These are phyloP conservation scores for Eucalyptus sp. DNA, from an alignment of 345 rosid genomes.

Conservation along the genomic window DNA sequence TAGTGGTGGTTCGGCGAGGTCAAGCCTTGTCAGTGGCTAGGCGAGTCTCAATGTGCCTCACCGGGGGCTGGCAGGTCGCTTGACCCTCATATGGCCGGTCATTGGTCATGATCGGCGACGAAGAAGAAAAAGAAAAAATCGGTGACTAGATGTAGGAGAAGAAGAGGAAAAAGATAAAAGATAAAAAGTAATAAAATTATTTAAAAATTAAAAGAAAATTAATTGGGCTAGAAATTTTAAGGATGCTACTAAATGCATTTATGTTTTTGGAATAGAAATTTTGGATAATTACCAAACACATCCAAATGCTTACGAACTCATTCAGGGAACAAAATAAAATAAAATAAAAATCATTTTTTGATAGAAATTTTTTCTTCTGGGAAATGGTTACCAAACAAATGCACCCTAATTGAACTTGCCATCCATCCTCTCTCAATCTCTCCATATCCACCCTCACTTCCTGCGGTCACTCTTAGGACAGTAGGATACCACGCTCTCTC, in stretches of 20 bases:
- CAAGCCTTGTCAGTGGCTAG: too few relatives aligned
- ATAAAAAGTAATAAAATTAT: too few relatives aligned
- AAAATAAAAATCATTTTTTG: fast-evolving
- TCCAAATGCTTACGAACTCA: too few relatives aligned
- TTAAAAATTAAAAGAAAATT: too few relatives aligned
- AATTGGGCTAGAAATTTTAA: too few relatives aligned
- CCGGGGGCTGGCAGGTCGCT: fast-evolving
- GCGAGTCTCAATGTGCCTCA: fast-evolving
- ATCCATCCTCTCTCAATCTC: neutral
- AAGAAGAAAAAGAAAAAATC: too few relatives aligned
- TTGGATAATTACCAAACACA: fast-evolving
- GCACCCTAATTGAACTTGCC: neutral
- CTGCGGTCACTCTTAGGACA: neutral
- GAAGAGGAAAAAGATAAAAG: too few relatives aligned
- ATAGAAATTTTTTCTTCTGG: fast-evolving
- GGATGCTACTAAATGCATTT: too few relatives aligned
- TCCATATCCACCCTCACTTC: neutral
- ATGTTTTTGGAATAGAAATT: fast-evolving
- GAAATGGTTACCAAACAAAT: too few relatives aligned
- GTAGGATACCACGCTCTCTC: neutral
- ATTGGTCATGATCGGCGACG: fast-evolving
- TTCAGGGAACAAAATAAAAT: fast-evolving
- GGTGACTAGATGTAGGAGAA: fast-evolving
- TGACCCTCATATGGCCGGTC: fast-evolving
- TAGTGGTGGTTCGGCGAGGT: fast-evolving